Percentiles rank a stretch among this genome's conserved stretches.
These are phyloP conservation scores for Puccinia horiana DNA, from an alignment of 1,284 basidiomycete genomes.

Conservation along the genomic window DNA sequence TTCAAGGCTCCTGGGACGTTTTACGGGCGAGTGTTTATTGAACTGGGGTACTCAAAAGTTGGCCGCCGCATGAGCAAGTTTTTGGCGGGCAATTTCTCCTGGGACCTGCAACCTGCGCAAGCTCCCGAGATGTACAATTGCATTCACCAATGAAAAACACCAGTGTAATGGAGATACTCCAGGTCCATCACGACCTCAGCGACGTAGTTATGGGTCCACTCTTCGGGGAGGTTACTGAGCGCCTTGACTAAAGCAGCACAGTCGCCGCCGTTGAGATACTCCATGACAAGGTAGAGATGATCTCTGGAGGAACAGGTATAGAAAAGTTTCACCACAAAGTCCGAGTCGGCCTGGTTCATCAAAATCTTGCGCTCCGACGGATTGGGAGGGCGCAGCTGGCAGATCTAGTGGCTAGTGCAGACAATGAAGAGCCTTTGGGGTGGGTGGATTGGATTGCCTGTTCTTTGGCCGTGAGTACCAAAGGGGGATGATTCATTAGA, in stretches of 20 bases:
- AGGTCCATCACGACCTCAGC: slow-evolving; percentile 93
- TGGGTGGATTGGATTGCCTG: neutral
- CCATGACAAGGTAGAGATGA: slow-evolving; percentile 62
- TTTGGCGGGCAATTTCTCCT: no score
- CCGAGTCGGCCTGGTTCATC: slow-evolving; percentile 98
- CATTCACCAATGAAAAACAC: slow-evolving; percentile 91
- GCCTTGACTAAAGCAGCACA: slow-evolving; percentile 95
- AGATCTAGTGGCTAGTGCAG: neutral
- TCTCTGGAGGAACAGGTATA: slow-evolving; percentile 62
- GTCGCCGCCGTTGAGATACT: slow-evolving; percentile 80
- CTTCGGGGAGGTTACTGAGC: slow-evolving; percentile 86
- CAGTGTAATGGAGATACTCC: slow-evolving; percentile 89
- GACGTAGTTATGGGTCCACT: slow-evolving; percentile 94
- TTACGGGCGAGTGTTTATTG: no score
- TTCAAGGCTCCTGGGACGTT: no score
- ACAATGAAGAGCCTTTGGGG: neutral
- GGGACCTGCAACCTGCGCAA: no score
- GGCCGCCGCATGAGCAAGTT: no score
- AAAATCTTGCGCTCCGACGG: slow-evolving; percentile 96
- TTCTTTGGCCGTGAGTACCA: neutral
- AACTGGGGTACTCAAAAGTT: no score
- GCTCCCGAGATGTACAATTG: neutral
- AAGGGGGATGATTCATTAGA: neutral
- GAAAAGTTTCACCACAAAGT: slow-evolving; percentile 68
- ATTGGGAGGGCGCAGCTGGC: neutral